Evolutionary conservation across 2,329 filamentous ascomycete genomes (phyloP), one percentile per base, ranked within the genome.

Genomic region (Penicillium italicum): DNA sequence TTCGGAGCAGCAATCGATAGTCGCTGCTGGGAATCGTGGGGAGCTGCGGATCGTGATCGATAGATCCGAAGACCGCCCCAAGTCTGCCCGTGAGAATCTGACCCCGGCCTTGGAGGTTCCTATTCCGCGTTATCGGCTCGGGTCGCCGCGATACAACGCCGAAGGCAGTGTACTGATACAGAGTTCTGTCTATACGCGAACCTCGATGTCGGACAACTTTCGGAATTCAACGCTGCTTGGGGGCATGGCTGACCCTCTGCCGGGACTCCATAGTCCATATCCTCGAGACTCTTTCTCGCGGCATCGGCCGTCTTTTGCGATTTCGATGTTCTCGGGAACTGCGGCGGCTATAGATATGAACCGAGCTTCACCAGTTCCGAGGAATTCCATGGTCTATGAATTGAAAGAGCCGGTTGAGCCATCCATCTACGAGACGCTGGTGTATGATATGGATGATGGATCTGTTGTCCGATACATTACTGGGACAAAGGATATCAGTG

Each of bases 81-180:
- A 82, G 68, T 87, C 85, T 5, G 80, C 84, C 59, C 85, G 87
- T 67, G 83, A 84, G 46, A 62, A 60, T 63, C 67, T 62, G 61
- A 73, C 74, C n/a, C 70, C 84, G 12, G 75, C 85, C 34, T 78
- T 95, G 48, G 84, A 91, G 63, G 82, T 93, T 41, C 80, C 85
- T 22, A 96, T 96, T 48, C 91, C 92, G 34, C 87, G 89, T 54
- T 95, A 92, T 80, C 86, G 87, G 62, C 78, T 97, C 55, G 92
- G 91, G 12, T 89, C 87, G 1, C 90, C 91, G 18, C 84, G 85
- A 56, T 96, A 96, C 72, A 93, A 88, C 60, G 76, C 83, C 50
- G 82, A 83, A 63, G 91, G 91, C 11, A 91, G 88, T 3, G 85
- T 90, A 3, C 82, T 90, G 59, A 79, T 97, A 60, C 86, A 89